These are phyloP conservation scores for Apocynum venetum DNA, from an alignment of 257 asterid genomes.

Conservation along the genomic window DNA sequence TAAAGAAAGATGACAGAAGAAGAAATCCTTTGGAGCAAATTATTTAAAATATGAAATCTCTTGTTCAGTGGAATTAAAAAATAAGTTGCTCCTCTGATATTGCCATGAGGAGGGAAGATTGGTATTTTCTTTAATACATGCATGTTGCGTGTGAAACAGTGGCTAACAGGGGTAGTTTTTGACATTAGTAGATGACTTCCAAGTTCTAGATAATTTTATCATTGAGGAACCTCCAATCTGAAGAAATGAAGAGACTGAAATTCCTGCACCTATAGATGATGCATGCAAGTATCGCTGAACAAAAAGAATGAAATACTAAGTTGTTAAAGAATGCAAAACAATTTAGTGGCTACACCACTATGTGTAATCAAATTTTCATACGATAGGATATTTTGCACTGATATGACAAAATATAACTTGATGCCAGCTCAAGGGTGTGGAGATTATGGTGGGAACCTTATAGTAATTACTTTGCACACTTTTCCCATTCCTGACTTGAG, in stretches of 20 bases:
- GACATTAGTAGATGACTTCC: background rate
- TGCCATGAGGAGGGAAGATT: background rate
- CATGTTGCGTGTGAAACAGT: background rate
- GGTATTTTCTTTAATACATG: background rate
- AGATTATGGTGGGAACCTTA: background rate
- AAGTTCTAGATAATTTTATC: background rate
- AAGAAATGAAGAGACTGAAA: slow-evolving; percentile 1
- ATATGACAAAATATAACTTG: slow-evolving; percentile 1
- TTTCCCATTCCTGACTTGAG: background rate
- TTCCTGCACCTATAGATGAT: background rate
- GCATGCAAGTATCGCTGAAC: background rate
- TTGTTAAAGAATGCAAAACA: background rate
- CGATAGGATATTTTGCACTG: background rate
- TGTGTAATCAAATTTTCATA: background rate
- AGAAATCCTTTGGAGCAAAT: too few species aligned
- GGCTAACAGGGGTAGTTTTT: background rate
- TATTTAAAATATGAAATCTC: background rate
- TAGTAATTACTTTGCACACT: background rate
- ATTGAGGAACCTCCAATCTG: background rate
- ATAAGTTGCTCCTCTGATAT: background rate
- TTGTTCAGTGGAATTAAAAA: background rate
- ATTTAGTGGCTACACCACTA: background rate
- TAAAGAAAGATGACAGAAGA: too few species aligned
- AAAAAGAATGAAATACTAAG: background rate
- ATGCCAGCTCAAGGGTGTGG: background rate